phyloP scores from a whole-genome alignment of 2,329 filamentous ascomycete species.

The Pseudopyricularia cyperi region DNA sequence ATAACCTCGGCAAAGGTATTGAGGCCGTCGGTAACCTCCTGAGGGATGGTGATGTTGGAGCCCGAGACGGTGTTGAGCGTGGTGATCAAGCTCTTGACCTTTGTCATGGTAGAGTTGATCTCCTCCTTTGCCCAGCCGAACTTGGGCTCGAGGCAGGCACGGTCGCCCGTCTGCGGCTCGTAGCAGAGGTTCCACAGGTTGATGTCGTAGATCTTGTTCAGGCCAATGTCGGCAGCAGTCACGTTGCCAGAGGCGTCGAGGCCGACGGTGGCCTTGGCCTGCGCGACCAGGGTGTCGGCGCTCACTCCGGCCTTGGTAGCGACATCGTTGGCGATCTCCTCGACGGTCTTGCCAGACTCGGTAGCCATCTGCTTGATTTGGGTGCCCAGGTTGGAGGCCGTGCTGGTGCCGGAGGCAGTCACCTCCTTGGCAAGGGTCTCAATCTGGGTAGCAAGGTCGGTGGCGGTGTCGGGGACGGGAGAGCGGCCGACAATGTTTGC shows the following conservation, averaged over 20 bases:
- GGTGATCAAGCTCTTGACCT: slow-evolving; percentile 39
- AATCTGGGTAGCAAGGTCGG: background rate
- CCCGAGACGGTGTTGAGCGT: slow-evolving; percentile 21
- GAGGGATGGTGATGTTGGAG: slow-evolving; percentile 51
- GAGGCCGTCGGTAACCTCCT: slow-evolving; percentile 52
- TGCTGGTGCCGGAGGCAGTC: background rate
- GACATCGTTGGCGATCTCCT: background rate
- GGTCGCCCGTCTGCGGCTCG: slow-evolving; percentile 39
- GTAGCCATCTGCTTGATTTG: background rate
- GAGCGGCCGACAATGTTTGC: slow-evolving; percentile 3
- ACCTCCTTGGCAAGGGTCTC: background rate
- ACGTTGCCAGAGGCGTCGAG: slow-evolving; percentile 27
- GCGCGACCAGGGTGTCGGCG: background rate
- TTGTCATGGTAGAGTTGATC: slow-evolving; percentile 46
- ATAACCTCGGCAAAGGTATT: slow-evolving; percentile 60
- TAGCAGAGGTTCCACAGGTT: slow-evolving; percentile 81
- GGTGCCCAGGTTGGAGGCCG: background rate
- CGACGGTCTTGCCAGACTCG: background rate
- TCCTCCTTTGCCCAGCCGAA: slow-evolving; percentile 67
- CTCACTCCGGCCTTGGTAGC: slow-evolving; percentile 8
- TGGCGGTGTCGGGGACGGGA: background rate
- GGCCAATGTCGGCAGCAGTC: slow-evolving; percentile 42
- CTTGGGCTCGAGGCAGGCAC: slow-evolving; percentile 56
- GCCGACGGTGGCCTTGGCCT: slow-evolving; percentile 12
- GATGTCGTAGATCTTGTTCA: slow-evolving; percentile 69